Percentiles rank a stretch among this genome's conserved stretches.
These are phyloP conservation scores for Starmerella floricola DNA, from an alignment of 805 yeast species.

Conservation along the genomic window DNA sequence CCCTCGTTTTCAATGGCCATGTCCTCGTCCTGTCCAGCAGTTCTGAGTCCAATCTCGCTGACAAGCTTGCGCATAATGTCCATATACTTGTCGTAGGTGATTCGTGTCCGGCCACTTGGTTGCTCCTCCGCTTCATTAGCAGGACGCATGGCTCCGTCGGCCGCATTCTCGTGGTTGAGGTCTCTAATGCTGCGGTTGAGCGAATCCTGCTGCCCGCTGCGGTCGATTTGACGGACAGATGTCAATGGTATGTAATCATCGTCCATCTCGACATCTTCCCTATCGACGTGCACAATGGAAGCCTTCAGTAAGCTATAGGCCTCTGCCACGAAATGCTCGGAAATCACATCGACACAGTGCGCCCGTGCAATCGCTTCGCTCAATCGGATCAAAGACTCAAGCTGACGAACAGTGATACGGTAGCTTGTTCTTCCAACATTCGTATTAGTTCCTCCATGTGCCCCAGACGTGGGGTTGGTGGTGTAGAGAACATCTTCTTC, in stretches of 20 bases:
- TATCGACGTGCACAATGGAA: constrained; percentile 85
- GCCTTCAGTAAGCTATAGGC: constrained; percentile 83
- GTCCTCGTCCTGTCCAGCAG: constrained; percentile 33
- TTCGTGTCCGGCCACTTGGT: constrained; percentile 24
- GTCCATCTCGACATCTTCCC: constrained; percentile 79
- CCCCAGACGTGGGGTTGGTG: constrained; percentile 11
- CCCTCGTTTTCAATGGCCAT: constrained; percentile 44
- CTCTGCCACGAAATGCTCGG: constrained; percentile 78
- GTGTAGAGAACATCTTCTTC: constrained; percentile 78
- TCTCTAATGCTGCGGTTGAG: constrained; percentile 8
- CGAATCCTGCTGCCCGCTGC: constrained; percentile 15
- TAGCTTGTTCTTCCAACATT: constrained; percentile 59
- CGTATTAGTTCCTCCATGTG: constrained; percentile 7
- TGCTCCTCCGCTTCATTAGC: constrained; percentile 6
- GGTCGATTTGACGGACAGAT: constrained; percentile 21
- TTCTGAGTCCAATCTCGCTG: constrained; percentile 11
- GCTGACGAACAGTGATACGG: constrained; percentile 91
- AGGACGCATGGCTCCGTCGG: neutral
- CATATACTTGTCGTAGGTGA: constrained; percentile 80
- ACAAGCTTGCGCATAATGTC: constrained; percentile 40
- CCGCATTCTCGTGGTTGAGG: neutral
- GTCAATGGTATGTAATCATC: constrained; percentile 40
- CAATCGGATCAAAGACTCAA: constrained; percentile 62
- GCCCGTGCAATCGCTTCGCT: constrained; percentile 96
- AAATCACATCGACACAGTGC: constrained; percentile 79